phyloP scores from a whole-genome alignment of 768 basidiomycete genomes.

The Artomyces pyxidatus region DNA sequence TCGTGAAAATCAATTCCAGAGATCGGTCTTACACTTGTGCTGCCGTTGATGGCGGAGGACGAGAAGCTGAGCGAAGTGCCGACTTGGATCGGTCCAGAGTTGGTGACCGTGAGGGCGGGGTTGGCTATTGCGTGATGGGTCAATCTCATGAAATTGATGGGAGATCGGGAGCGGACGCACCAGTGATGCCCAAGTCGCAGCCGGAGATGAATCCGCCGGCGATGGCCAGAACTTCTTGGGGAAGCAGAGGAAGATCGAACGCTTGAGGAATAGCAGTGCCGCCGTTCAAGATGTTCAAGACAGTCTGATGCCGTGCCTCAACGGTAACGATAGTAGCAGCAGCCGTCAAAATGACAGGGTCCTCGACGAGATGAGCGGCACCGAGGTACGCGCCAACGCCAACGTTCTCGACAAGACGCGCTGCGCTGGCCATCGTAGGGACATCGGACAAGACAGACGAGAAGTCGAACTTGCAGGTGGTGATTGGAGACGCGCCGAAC shows the following conservation, averaged over 20 bases:
- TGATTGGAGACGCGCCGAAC: conserved; percentile 46
- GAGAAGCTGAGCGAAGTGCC: conserved; percentile 60
- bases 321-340: conserved; percentile 70
- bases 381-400: conserved; percentile 77
- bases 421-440: conserved; percentile 57
- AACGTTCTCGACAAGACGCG: conserved; percentile 68
- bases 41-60: conserved; percentile 46
- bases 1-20: background rate
- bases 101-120: conserved; percentile 52
- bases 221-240: conserved; percentile 63
- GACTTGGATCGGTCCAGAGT: conserved; percentile 43
- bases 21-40: conserved; percentile 30
- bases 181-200: conserved; percentile 52
- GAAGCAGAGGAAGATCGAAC: conserved; percentile 68
- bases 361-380: conserved; percentile 52
- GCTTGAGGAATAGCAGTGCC: conserved; percentile 55
- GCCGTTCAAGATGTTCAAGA: conserved; percentile 63
- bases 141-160: background rate
- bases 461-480: conserved; percentile 64
- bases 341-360: conserved; percentile 52
- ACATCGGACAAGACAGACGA: conserved; percentile 54
- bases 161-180: conserved; percentile 26
- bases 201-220: conserved; percentile 62
- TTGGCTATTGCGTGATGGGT: conserved; percentile 37
- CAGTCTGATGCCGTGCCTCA: conserved; percentile 77